phyloP scores from a whole-genome alignment of 441 rosid species.

The Erodium trifolium region DNA sequence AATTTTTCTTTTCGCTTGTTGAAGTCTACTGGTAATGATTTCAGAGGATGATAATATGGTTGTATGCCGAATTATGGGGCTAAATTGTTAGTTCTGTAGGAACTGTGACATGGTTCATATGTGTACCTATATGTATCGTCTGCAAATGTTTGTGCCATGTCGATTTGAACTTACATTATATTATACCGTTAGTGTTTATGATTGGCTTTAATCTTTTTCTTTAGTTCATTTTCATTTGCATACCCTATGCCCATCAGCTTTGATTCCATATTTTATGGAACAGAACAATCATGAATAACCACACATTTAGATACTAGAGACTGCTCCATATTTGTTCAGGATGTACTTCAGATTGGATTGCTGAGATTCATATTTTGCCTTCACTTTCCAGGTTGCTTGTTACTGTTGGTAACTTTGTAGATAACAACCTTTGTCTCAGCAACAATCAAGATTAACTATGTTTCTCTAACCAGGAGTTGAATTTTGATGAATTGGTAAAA shows the following conservation, averaged over 20 bases:
- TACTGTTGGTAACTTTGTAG: not conserved
- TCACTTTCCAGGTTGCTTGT: not conserved
- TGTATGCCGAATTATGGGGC: not conserved
- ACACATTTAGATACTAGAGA: not conserved
- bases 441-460: not conserved
- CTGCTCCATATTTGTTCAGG: not conserved
- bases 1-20: too few relatives aligned
- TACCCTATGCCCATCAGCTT: not conserved
- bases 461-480: constrained; percentile 7
- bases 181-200: not conserved
- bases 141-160: not conserved
- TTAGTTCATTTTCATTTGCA: not conserved
- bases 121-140: not conserved
- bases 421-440: not conserved
- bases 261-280: too few relatives aligned
- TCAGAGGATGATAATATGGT: too few relatives aligned
- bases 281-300: not conserved
- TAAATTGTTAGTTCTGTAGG: not conserved
- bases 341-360: not conserved
- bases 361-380: not conserved
- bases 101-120: not conserved
- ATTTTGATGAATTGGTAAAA: not conserved
- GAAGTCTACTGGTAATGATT: too few relatives aligned
- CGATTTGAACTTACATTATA: not conserved
- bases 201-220: not conserved